A percentile compares a stretch with the other conserved stretches of the same genome.
phyloP scores from a whole-genome alignment of 352 stramenopile genomes.

The Elongisporangium undulatum region DNA sequence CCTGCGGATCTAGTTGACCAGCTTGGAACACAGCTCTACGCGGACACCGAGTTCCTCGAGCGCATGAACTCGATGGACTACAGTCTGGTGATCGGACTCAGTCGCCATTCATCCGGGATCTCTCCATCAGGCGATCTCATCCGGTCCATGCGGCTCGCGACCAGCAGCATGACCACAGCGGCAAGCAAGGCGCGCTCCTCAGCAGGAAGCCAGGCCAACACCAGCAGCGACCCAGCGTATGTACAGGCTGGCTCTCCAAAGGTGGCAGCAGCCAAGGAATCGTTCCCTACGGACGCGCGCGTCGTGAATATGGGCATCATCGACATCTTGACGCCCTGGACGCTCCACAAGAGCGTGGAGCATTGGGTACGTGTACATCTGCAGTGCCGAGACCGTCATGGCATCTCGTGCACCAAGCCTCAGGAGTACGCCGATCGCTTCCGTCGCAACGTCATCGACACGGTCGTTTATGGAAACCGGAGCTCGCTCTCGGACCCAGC shows the following conservation, averaged over 20 bases:
- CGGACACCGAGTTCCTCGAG: constrained; percentile 91
- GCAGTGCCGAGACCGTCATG: constrained; percentile 68
- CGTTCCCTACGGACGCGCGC: constrained; percentile 60
- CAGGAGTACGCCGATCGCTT: constrained; percentile 81
- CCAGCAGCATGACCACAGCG: constrained; percentile 1
- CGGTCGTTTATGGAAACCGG: constrained; percentile 60
- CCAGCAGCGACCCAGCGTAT: constrained; percentile 41
- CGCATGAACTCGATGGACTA: constrained; percentile 98
- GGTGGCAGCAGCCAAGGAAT: constrained; percentile 17
- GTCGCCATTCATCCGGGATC: constrained; percentile 16
- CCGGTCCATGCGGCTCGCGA: constrained; percentile 18
- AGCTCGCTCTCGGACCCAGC: neutral
- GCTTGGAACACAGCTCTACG: constrained; percentile 81
- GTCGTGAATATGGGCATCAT: constrained; percentile 97
- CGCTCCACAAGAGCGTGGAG: constrained; percentile 91
- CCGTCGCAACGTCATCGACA: constrained; percentile 79
- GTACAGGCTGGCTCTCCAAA: constrained; percentile 53
- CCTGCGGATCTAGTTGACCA: constrained; percentile 64
- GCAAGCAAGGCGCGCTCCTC: neutral
- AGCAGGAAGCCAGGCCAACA: constrained; percentile 15
- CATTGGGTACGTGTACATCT: constrained; percentile 80
- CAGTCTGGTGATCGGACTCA: constrained; percentile 93
- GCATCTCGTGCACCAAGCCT: constrained; percentile 83
- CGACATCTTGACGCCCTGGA: constrained; percentile 96
- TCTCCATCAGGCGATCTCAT: neutral